These are phyloP conservation scores for Hippophae gyantsensis DNA, from an alignment of 306 rosid genomes.

Conservation along the genomic window DNA sequence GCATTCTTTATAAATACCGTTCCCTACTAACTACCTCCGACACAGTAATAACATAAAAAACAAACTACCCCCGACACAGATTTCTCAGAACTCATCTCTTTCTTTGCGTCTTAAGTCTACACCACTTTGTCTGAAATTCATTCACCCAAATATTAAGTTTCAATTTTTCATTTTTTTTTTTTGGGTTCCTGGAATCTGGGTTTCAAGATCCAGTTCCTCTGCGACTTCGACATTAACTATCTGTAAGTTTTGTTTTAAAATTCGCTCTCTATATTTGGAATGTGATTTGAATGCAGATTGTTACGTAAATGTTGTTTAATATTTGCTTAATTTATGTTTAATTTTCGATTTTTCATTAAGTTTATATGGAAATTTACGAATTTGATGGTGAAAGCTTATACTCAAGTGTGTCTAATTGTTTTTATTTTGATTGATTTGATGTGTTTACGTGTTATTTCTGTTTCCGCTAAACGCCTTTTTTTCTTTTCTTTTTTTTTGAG, in stretches of 20 bases:
- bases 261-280: background rate
- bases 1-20: no score
- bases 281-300: no score
- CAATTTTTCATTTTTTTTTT: background rate
- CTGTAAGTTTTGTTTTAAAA: constrained; percentile 6
- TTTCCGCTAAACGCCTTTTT: background rate
- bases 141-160: background rate
- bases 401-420: background rate
- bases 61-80: constrained; percentile 3
- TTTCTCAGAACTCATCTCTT: background rate
- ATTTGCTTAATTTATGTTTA: no score
- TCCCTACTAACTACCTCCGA: no score
- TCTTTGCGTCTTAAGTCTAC: background rate
- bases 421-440: background rate
- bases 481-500: background rate
- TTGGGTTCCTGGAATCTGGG: constrained; percentile 6
- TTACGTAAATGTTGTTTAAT: no score
- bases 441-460: background rate
- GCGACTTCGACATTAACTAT: background rate
- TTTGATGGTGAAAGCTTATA: background rate
- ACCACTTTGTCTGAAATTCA: constrained; percentile 4
- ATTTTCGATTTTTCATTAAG: background rate
- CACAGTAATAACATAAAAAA: background rate
- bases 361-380: constrained; percentile 14
- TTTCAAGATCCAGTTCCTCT: constrained; percentile 6